These are phyloP conservation scores for Penicillium crustosum DNA, from an alignment of 2,329 filamentous ascomycete genomes.

Conservation along the genomic window DNA sequence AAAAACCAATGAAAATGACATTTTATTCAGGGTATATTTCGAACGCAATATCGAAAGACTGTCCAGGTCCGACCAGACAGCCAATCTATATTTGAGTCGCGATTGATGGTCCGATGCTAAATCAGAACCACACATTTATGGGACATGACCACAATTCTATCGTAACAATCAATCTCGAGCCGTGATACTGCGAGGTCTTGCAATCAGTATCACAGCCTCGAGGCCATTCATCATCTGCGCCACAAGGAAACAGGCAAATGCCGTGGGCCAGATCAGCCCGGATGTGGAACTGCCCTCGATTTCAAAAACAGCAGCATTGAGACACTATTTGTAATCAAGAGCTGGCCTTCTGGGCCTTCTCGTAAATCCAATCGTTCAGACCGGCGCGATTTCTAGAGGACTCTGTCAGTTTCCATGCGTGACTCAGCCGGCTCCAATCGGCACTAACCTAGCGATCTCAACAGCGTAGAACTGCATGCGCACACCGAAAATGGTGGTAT, in stretches of 20 bases:
- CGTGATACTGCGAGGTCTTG: not conserved
- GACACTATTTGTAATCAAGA: slow-evolving; percentile 17
- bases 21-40: slow-evolving; percentile 23
- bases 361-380: slow-evolving; percentile 96
- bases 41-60: not conserved
- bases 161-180: not conserved
- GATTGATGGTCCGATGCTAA: slow-evolving; percentile 7
- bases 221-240: slow-evolving; percentile 4
- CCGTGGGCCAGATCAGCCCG: slow-evolving; percentile 20
- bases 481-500: slow-evolving; percentile 88
- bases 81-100: slow-evolving; percentile 3
- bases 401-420: slow-evolving; percentile 13
- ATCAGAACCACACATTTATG: slow-evolving; percentile 8
- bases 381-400: slow-evolving; percentile 70
- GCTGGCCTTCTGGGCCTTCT: slow-evolving; percentile 60
- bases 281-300: slow-evolving; percentile 15
- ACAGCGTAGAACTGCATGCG: slow-evolving; percentile 83
- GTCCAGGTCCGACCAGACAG: not conserved
- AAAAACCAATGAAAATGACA: slow-evolving; percentile 7
- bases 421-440: not conserved
- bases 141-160: not conserved
- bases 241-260: slow-evolving; percentile 12
- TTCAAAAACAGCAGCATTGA: slow-evolving; percentile 11
- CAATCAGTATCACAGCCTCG: not conserved
- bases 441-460: slow-evolving; percentile 65